A percentile compares a stretch with the other conserved stretches of the same genome.
phyloP scores from a whole-genome alignment of 768 basidiomycete genomes.

The Trametes gibbosa region DNA sequence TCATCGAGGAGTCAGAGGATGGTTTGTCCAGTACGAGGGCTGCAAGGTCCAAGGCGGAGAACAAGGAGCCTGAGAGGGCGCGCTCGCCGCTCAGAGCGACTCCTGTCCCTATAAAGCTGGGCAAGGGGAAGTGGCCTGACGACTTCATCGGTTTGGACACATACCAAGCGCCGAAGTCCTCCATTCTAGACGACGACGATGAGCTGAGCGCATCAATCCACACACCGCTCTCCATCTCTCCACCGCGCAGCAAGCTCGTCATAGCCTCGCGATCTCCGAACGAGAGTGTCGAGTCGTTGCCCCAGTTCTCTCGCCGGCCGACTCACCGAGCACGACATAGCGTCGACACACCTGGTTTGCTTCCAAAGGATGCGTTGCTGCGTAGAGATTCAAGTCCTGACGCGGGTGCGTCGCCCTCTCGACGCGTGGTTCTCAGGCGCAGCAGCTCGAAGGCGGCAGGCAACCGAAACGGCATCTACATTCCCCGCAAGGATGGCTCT shows the following conservation, averaged over 20 bases:
- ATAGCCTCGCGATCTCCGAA: slow-evolving; percentile 41
- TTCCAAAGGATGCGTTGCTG: slow-evolving; percentile 35
- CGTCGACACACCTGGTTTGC: slow-evolving; percentile 46
- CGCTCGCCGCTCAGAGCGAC: slow-evolving; percentile 33
- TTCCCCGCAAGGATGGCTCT: slow-evolving; percentile 34
- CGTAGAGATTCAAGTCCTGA: slow-evolving; percentile 60
- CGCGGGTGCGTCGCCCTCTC: slow-evolving; percentile 32
- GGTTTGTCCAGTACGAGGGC: slow-evolving; percentile 46
- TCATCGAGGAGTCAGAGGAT: slow-evolving; percentile 67
- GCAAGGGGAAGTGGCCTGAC: slow-evolving; percentile 82
- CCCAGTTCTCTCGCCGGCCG: slow-evolving; percentile 54
- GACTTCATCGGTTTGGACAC: slow-evolving; percentile 60
- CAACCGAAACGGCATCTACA: slow-evolving; percentile 45
- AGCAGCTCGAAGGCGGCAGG: slow-evolving; percentile 51
- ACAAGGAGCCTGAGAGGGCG: slow-evolving; percentile 25
- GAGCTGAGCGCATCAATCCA: slow-evolving; percentile 25
- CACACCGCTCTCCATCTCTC: slow-evolving; percentile 42
- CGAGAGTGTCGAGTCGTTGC: slow-evolving; percentile 46
- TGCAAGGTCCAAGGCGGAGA: slow-evolving; percentile 24
- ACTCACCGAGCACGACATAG: slow-evolving; percentile 65
- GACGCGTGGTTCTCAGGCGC: slow-evolving; percentile 53
- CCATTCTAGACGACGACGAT: slow-evolving; percentile 23
- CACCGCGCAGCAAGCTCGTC: slow-evolving; percentile 52
- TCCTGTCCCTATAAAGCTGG: slow-evolving; percentile 46
- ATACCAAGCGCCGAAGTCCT: slow-evolving; percentile 31